phyloP scores from a whole-genome alignment of 2,329 filamentous ascomycete genomes.

The Fusarium transvaalense region DNA sequence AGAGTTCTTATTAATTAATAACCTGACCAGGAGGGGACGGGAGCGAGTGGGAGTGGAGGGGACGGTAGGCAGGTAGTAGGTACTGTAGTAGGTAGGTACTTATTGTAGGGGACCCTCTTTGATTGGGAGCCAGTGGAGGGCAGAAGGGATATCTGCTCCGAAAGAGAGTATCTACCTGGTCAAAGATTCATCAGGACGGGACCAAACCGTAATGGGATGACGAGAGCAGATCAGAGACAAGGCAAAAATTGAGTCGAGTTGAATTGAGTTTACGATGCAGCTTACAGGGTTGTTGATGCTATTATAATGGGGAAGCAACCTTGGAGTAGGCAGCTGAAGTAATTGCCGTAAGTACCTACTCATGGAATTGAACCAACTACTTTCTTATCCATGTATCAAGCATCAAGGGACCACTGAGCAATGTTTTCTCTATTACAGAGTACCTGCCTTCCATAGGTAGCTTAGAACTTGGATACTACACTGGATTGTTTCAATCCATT shows the following conservation, averaged over 20 bases:
- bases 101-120: constrained; percentile 23
- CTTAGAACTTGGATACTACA: too few relatives aligned
- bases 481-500: background rate
- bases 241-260: constrained; percentile 5
- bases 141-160: constrained; percentile 38
- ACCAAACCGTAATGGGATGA: constrained; percentile 26
- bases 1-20: constrained; percentile 41
- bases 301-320: constrained; percentile 14
- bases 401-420: constrained; percentile 14
- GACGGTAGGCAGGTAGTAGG: constrained; percentile 1
- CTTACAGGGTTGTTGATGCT: constrained; percentile 24
- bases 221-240: constrained; percentile 32
- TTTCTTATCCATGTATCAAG: background rate
- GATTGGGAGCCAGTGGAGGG: constrained; percentile 26
- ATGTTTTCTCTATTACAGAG: background rate
- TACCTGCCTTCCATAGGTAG: too few relatives aligned
- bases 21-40: constrained; percentile 18
- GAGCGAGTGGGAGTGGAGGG: constrained; percentile 5
- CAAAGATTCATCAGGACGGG: constrained; percentile 4
- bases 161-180: constrained; percentile 31
- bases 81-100: background rate
- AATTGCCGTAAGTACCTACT: background rate
- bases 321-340: background rate
- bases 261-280: constrained; percentile 1
- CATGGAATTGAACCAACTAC: constrained; percentile 1